Evolutionary conservation across 106 monocot species (phyloP).

Genomic region (Triglochin maritima): DNA sequence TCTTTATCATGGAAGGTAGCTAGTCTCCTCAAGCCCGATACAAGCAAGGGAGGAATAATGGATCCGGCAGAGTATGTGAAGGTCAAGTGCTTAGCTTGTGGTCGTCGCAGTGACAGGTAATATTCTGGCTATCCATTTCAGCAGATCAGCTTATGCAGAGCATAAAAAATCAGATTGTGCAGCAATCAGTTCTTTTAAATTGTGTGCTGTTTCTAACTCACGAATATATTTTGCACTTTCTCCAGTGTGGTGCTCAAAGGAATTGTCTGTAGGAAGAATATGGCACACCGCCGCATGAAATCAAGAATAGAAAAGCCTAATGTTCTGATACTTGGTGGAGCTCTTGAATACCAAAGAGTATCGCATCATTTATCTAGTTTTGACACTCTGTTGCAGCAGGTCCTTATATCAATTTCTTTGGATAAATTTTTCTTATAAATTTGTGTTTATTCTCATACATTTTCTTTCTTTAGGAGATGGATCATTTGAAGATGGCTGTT

Average conservation of each 20-base stretch:
- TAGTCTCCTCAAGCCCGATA: conserved; percentile 75
- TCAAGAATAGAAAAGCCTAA: conserved; percentile 68
- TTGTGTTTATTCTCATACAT: conserved; percentile 1
- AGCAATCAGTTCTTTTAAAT: not conserved
- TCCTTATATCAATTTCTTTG: conserved; percentile 11
- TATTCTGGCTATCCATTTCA: not conserved
- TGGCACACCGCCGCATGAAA: conserved; percentile 74
- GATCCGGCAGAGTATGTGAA: conserved; percentile 84
- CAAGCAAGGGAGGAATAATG: conserved; percentile 79
- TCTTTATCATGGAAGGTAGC: conserved; percentile 86
- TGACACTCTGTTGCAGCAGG: conserved; percentile 92
- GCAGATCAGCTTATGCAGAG: not conserved
- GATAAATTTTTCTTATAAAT: not conserved
- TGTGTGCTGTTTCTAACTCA: no score
- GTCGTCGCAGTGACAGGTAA: conserved; percentile 64
- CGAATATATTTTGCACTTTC: conserved; percentile 5
- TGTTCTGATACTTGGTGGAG: conserved; percentile 81
- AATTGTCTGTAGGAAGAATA: conserved; percentile 90
- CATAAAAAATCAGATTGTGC: not conserved
- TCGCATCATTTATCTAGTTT: conserved; percentile 79
- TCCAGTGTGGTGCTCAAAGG: conserved; percentile 71
- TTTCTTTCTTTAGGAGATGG: conserved; percentile 53
- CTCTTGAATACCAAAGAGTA: conserved; percentile 82
- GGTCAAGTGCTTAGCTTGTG: conserved; percentile 80
- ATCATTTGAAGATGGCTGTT: conserved; percentile 92